These are phyloP conservation scores for Sugiyamaella castrensis DNA, from an alignment of 1,139 yeast species.

Conservation along the genomic window DNA sequence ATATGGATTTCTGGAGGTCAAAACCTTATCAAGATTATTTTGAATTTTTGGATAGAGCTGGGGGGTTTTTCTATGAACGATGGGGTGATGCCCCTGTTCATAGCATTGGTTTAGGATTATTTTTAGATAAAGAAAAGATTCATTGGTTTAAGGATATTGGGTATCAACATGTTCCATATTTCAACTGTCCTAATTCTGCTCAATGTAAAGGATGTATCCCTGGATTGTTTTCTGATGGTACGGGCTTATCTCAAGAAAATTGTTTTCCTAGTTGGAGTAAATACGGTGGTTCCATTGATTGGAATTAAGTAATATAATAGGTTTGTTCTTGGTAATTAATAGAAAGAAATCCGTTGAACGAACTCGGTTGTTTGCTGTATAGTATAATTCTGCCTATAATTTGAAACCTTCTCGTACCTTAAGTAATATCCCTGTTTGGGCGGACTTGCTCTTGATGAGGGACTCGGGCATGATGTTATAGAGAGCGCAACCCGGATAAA, in stretches of 20 bases:
- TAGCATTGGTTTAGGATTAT: constrained; percentile 66
- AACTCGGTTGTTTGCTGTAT: too few species aligned
- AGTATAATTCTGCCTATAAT: not conserved
- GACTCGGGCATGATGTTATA: too few species aligned
- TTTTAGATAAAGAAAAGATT: constrained; percentile 62
- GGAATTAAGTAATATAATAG: constrained; percentile 1
- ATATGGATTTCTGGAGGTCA: constrained; percentile 72
- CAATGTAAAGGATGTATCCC: constrained; percentile 43
- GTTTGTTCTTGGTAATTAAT: too few species aligned
- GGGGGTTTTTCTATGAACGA: constrained; percentile 80
- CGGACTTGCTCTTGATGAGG: too few species aligned
- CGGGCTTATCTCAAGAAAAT: constrained; percentile 56
- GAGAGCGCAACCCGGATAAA: not conserved
- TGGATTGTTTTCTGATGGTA: constrained; percentile 47
- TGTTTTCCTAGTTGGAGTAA: constrained; percentile 72
- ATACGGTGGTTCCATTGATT: constrained; percentile 16
- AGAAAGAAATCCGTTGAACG: too few species aligned
- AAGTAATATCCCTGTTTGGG: too few species aligned
- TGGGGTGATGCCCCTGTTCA: constrained; percentile 96
- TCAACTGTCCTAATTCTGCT: constrained; percentile 53
- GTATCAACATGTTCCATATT: constrained; percentile 67
- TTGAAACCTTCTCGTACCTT: too few species aligned
- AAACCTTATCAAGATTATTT: constrained; percentile 67
- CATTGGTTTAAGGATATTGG: constrained; percentile 92
- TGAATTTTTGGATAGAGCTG: constrained; percentile 59